Evolutionary conservation across 2,329 filamentous ascomycete genomes (phyloP).

Genomic region (Furcasterigmium furcatum): DNA sequence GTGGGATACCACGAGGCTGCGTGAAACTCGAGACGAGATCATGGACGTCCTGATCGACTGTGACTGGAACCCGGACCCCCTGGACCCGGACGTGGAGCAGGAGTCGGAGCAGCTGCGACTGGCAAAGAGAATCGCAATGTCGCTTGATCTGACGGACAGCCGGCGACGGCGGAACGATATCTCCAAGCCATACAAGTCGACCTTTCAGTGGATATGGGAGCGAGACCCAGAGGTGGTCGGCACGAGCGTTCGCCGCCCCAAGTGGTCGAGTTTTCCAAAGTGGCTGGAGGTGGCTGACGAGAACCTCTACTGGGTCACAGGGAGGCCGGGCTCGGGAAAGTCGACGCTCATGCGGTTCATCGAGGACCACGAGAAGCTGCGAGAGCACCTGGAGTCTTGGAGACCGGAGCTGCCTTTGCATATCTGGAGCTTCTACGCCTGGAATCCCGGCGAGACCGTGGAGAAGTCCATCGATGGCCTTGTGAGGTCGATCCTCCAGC

Average conservation of each 20-base stretch:
- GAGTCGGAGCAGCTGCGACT: not conserved
- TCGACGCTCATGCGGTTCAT: not conserved
- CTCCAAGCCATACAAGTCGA: not conserved
- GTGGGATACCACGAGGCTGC: too few species aligned
- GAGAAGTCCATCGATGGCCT: not conserved
- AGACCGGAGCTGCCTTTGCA: not conserved
- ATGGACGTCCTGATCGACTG: too few species aligned
- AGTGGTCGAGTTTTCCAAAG: not conserved
- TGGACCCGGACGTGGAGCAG: not conserved
- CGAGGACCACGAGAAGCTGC: not conserved
- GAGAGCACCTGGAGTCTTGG: not conserved
- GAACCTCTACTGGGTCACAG: not conserved
- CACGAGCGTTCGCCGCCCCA: not conserved
- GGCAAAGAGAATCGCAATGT: not conserved
- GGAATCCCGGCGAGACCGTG: not conserved
- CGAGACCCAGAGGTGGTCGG: not conserved
- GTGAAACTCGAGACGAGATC: too few species aligned
- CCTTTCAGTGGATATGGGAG: not conserved
- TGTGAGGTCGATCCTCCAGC: not conserved
- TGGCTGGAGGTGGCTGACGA: not conserved
- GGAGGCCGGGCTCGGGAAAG: conserved; percentile 8
- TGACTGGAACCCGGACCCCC: not conserved
- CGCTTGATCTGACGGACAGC: not conserved
- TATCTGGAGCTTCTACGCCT: not conserved
- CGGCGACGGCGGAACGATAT: not conserved